phyloP scores from a whole-genome alignment of 75 land plant genomes.

The Cunninghamia lanceolata region DNA sequence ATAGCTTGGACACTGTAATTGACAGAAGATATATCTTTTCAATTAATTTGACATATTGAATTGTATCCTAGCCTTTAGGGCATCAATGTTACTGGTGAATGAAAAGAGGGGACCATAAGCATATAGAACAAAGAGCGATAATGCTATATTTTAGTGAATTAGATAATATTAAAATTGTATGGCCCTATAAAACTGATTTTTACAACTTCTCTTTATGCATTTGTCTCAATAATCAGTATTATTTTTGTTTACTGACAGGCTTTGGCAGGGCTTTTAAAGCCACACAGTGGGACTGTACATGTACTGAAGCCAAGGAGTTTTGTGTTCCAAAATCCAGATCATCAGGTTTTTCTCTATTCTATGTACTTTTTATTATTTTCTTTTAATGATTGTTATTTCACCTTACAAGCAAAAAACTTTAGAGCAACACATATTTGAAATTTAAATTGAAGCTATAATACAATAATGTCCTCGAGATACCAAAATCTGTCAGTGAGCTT shows the following conservation, averaged over 20 bases:
- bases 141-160: neutral
- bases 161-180: neutral
- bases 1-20: too few relatives aligned
- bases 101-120: neutral
- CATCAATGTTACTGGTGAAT: neutral
- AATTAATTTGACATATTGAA: neutral
- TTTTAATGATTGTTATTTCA: neutral
- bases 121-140: neutral
- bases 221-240: conserved; percentile 2
- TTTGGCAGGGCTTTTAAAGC: conserved; percentile 83
- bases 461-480: neutral
- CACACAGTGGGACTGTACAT: conserved; percentile 55
- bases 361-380: neutral
- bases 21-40: neutral
- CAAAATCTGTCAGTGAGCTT: neutral
- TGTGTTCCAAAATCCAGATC: conserved; percentile 99
- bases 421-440: neutral
- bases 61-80: neutral
- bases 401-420: neutral
- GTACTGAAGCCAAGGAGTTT: conserved; percentile 76
- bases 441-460: neutral
- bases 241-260: conserved; percentile 41
- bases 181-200: neutral
- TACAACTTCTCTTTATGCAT: neutral
- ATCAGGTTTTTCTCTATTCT: conserved; percentile 62